phyloP scores from a whole-genome alignment of 306 rosid genomes.

The Vicia sativa region DNA sequence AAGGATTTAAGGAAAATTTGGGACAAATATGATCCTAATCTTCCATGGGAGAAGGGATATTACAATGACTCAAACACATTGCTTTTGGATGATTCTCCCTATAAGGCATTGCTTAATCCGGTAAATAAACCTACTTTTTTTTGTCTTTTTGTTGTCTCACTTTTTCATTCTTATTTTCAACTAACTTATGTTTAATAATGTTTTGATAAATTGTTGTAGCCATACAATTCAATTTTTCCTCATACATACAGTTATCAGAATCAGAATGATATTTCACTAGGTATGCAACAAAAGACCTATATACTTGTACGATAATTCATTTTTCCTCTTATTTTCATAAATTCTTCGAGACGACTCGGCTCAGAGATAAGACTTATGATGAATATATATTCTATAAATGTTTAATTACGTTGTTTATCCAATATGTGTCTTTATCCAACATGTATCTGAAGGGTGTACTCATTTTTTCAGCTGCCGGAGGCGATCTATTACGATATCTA shows the following conservation, averaged over 20 bases:
- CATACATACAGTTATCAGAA: constrained; percentile 52
- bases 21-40: constrained; percentile 72
- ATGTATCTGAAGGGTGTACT: not conserved
- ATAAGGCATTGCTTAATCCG: constrained; percentile 83
- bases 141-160: not conserved
- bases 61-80: constrained; percentile 69
- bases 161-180: not conserved
- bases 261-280: constrained; percentile 58
- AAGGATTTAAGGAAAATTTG: constrained; percentile 82
- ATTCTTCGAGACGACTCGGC: not conserved
- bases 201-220: constrained; percentile 47
- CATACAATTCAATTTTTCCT: constrained; percentile 64
- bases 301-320: too few relatives aligned
- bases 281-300: constrained; percentile 44
- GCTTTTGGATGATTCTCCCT: constrained; percentile 88
- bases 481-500: constrained; percentile 63
- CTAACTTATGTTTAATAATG: constrained; percentile 28
- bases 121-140: constrained; percentile 37
- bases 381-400: too few relatives aligned
- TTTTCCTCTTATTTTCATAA: not conserved
- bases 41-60: constrained; percentile 78
- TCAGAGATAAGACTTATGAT: too few relatives aligned
- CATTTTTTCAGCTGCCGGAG: constrained; percentile 52
- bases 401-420: not conserved
- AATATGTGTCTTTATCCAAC: not conserved